Conservation (phyloP, 2,329 filamentous ascomycete species). For the Epichloe sibirici region DNA sequence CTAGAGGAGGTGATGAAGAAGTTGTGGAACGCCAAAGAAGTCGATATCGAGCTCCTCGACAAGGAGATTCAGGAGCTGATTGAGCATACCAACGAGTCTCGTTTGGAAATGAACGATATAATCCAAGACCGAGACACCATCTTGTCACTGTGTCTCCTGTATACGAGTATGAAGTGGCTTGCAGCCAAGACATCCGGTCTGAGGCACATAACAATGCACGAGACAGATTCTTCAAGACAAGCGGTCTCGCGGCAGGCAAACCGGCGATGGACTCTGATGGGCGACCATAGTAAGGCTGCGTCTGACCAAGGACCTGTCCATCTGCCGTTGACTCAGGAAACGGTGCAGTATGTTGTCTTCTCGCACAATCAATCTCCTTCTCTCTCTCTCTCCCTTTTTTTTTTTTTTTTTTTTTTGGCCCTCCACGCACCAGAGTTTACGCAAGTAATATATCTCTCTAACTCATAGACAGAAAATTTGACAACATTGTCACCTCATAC, state of each 20-base stretch:
- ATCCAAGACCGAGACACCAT: constrained; percentile 84
- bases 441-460: constrained; percentile 13
- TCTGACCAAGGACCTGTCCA: constrained; percentile 60
- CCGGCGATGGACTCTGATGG: constrained; percentile 74
- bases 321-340: constrained; percentile 78
- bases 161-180: constrained; percentile 98
- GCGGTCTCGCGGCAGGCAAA: constrained; percentile 44
- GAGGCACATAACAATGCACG: constrained; percentile 66
- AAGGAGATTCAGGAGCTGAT: constrained; percentile 50
- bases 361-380: not conserved
- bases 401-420: not conserved
- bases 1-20: constrained; percentile 58
- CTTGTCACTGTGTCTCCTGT: constrained; percentile 72
- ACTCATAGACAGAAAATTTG: constrained; percentile 53
- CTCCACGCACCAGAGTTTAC: too few relatives aligned
- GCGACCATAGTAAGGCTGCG: constrained; percentile 44
- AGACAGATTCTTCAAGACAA: constrained; percentile 51
- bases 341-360: constrained; percentile 51
- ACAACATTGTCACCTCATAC: constrained; percentile 73
- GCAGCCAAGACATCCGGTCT: constrained; percentile 70
- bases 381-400: not conserved
- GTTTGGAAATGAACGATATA: constrained; percentile 66
- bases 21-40: constrained; percentile 45
- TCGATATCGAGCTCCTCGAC: constrained; percentile 45
- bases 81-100: constrained; percentile 43